phyloP scores from a whole-genome alignment of 139 green algal genomes.

The Volvox africanus region DNA sequence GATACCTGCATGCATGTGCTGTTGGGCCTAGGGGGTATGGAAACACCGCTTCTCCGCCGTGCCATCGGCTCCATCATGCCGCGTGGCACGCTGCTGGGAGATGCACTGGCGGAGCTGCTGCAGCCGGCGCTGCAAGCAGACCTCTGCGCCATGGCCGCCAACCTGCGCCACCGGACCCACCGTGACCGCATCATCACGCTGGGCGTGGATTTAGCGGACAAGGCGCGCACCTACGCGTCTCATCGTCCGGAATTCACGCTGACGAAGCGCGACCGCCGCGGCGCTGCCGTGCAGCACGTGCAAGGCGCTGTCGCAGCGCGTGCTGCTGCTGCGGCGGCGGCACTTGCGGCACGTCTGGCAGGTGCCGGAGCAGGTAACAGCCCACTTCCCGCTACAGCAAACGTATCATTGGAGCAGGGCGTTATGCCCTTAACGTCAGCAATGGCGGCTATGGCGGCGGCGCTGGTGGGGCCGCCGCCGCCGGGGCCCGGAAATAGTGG shows the following conservation, averaged over 20 bases:
- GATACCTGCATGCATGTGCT: constrained; percentile 50
- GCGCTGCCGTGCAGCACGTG: not conserved
- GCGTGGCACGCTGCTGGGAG: constrained; percentile 43
- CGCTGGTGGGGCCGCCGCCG: not conserved
- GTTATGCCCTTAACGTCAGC: not conserved
- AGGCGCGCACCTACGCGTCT: constrained; percentile 28
- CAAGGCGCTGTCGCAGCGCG: not conserved
- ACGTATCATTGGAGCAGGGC: constrained; percentile 15
- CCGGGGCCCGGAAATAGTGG: not conserved
- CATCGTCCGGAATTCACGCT: constrained; percentile 60
- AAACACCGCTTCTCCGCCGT: constrained; percentile 48
- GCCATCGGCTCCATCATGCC: not conserved
- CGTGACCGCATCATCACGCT: constrained; percentile 59
- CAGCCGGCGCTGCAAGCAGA: constrained; percentile 38
- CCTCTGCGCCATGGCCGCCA: constrained; percentile 4
- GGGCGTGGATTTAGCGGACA: constrained; percentile 49
- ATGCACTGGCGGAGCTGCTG: constrained; percentile 54
- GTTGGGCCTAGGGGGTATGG: constrained; percentile 43
- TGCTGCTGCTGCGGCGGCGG: not conserved
- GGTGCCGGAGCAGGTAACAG: not conserved
- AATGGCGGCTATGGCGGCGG: not conserved
- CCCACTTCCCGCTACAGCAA: not conserved
- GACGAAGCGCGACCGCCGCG: constrained; percentile 21
- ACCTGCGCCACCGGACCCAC: constrained; percentile 48
- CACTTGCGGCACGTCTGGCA: not conserved